Conservation (phyloP, 257 asterid genomes). For the Gentiana straminea region DNA sequence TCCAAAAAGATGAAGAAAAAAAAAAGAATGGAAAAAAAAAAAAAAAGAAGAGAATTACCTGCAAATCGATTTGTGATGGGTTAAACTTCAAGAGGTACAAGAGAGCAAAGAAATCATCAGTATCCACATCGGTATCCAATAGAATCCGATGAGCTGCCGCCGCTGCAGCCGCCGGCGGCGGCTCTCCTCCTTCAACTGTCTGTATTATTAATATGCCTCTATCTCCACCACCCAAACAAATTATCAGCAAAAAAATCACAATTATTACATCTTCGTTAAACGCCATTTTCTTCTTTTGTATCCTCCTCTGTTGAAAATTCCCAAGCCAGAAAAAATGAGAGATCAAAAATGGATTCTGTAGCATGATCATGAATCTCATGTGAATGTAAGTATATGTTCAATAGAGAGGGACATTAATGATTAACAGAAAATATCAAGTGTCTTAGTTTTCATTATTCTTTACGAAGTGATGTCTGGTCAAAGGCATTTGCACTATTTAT, state of each 20-base stretch:
- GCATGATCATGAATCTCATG: too few species aligned
- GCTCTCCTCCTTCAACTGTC: constrained; percentile 12
- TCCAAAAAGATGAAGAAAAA: too few species aligned
- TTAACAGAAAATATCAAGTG: too few species aligned
- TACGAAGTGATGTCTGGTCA: too few species aligned
- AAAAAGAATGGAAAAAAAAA: not conserved
- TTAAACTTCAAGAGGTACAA: constrained; percentile 70
- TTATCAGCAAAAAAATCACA: constrained; percentile 1
- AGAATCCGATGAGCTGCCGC: constrained; percentile 44
- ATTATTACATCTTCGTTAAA: constrained; percentile 1
- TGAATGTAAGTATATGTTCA: too few species aligned
- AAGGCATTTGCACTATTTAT: too few species aligned
- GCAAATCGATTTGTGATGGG: constrained; percentile 50
- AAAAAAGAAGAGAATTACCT: constrained; percentile 26
- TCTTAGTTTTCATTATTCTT: too few species aligned
- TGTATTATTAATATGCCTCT: not conserved
- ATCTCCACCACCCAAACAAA: constrained; percentile 3
- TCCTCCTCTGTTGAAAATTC: not conserved
- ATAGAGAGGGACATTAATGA: too few species aligned
- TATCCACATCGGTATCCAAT: constrained; percentile 67
- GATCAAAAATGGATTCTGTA: not conserved
- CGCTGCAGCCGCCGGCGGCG: not conserved
- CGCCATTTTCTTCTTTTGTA: constrained; percentile 17
- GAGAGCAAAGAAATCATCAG: constrained; percentile 79
- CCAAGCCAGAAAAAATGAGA: not conserved